These are phyloP conservation scores for Trichophaea hybrida DNA, from an alignment of 2,329 filamentous ascomycete species.

Conservation along the genomic window DNA sequence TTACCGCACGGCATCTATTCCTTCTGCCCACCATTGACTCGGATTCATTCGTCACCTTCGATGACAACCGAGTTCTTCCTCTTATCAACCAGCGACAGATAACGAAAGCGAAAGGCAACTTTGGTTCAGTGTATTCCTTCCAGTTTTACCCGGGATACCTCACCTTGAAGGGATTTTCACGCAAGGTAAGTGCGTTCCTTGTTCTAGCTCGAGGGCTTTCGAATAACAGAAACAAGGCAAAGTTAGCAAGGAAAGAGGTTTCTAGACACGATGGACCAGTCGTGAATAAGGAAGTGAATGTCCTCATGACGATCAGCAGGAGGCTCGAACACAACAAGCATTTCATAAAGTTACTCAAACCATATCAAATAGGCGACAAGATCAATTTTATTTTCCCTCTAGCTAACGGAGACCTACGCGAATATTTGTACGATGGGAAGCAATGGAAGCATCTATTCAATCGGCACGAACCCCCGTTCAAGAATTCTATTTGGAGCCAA, in stretches of 20 bases:
- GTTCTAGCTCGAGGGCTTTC: neutral
- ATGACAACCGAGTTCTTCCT: neutral
- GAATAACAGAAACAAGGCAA: neutral
- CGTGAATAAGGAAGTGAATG: neutral
- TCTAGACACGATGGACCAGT: neutral
- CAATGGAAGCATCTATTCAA: neutral
- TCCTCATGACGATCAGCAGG: neutral
- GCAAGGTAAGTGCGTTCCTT: neutral
- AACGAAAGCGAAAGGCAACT: neutral
- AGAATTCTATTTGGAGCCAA: neutral
- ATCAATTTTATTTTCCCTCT: conserved; percentile 2
- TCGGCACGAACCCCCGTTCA: neutral
- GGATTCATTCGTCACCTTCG: too few species aligned
- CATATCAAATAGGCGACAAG: neutral
- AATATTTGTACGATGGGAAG: neutral
- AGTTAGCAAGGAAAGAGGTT: conserved; percentile 1
- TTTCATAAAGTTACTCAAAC: neutral
- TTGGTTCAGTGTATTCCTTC: neutral
- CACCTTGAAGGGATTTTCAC: neutral
- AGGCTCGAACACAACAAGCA: neutral
- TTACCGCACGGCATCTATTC: too few species aligned
- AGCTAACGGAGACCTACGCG: neutral
- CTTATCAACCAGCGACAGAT: neutral
- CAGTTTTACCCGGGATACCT: neutral
- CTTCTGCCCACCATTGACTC: too few species aligned